These are phyloP conservation scores for Fagopyrum tataricum DNA, from an alignment of 148 eudicot species.

Conservation along the genomic window DNA sequence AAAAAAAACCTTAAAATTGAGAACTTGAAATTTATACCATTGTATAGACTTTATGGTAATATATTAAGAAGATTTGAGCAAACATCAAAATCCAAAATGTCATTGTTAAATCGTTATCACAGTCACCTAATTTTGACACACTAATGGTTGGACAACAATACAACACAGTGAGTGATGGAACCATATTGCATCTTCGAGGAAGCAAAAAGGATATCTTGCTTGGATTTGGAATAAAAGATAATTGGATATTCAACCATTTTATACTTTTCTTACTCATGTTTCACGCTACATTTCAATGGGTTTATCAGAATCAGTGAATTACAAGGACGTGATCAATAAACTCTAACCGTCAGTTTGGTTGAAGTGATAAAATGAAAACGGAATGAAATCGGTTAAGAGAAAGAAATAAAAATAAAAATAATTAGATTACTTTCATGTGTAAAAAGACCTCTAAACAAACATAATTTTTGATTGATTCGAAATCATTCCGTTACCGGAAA, in stretches of 20 bases:
- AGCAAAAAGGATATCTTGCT: not conserved
- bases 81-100: not conserved
- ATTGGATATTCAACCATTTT: not conserved
- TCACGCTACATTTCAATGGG: not conserved
- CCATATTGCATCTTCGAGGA: not conserved
- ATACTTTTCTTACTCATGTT: not conserved
- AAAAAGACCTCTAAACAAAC: too few species aligned
- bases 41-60: too few species aligned
- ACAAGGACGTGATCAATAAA: not conserved
- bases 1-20: too few species aligned
- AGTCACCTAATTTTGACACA: not conserved
- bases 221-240: not conserved
- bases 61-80: not conserved
- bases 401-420: too few species aligned
- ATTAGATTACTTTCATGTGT: too few species aligned
- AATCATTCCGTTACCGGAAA: too few species aligned
- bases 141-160: not conserved
- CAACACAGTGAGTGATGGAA: not conserved
- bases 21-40: too few species aligned
- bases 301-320: not conserved
- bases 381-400: too few species aligned
- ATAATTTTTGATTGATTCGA: too few species aligned
- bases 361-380: too few species aligned
- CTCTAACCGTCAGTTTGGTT: too few species aligned
- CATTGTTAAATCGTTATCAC: not conserved